Base-by-base conservation (phyloP, 768 basidiomycete species). In the Leccinum subgranulosum region DNA sequence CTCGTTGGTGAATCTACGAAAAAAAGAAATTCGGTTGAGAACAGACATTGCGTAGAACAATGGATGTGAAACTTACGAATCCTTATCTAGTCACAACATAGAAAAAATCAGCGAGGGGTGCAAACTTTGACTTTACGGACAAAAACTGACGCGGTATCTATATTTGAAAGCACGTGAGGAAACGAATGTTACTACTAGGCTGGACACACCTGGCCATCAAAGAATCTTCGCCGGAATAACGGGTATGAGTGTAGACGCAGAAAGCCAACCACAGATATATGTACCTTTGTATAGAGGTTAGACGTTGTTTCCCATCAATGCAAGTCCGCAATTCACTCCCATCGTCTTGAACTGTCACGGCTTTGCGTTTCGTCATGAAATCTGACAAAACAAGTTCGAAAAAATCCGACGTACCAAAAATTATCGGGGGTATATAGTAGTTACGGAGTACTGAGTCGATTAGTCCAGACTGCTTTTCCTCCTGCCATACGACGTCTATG, bases 261-360 rank as follows among this genome's bases (percentile, higher is more conserved):
- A 27, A 19, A 36, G 6, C 1, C 10, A 43, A 1, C 11, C 41
- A 19, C 11, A 12, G 39, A 39, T 3, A 28, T 25, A 10, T 14
- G 54, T 61, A 87, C 86, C 79, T 76, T 60, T 78, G 76, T 27
- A 88, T 81, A 0, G 87, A 87, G 0, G 87, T 87, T 58, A 88
- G 66, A 31, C 87, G 76, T 60, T 88, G 87, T 65, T 88, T 88
- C n/a, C 87, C 87, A 60, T 88, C 88, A 14, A 87, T 86, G 58
- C 86, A 88, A 0, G 76, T 76, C 21, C 81, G 76, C 19, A 65
- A 63, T 59, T 82, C 81, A 7, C 66, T 68, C 4, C 78, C 80
- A 33, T 83, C 76, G 3, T 75, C 70, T 17, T 69, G 64, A 3
- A 58, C 52, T 0, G 68, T 72, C 6, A 79, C 76, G 34, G 78